phyloP scores from a whole-genome alignment of 257 asterid species.

The Rhazya stricta region DNA sequence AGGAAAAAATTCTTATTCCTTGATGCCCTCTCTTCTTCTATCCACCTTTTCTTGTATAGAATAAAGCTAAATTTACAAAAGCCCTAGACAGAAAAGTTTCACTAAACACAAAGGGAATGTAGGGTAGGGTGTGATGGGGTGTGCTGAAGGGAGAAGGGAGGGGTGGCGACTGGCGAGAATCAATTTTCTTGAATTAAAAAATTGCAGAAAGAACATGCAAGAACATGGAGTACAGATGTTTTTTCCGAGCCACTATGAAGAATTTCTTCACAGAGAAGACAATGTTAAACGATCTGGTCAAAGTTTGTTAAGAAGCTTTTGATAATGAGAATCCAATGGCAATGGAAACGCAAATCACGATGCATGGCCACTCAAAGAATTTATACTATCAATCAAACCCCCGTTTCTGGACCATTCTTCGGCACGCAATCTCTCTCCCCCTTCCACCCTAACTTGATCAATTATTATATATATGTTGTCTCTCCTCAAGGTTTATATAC shows the following conservation, averaged over 20 bases:
- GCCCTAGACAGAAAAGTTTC: conserved; percentile 10
- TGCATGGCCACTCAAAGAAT: neutral
- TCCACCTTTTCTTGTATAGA: conserved; percentile 12
- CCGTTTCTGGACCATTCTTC: neutral
- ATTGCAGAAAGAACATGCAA: conserved; percentile 8
- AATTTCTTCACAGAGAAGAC: conserved; percentile 15
- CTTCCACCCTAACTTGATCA: too few relatives aligned
- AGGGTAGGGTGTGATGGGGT: neutral
- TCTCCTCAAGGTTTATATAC: neutral
- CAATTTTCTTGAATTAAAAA: neutral
- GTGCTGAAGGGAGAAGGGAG: neutral
- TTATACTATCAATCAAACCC: neutral
- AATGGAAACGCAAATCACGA: conserved; percentile 15
- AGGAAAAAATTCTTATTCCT: conserved; percentile 30
- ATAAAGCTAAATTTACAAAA: conserved; percentile 20
- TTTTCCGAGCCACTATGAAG: conserved; percentile 5
- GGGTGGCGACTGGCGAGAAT: neutral
- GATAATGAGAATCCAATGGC: conserved; percentile 19
- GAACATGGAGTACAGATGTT: conserved; percentile 12
- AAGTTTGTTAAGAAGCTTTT: conserved; percentile 18
- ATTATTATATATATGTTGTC: neutral
- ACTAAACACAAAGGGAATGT: conserved; percentile 9
- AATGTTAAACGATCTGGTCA: conserved; percentile 13
- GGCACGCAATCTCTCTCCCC: neutral
- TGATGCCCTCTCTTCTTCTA: conserved; percentile 27